Percentiles rank a stretch among this genome's conserved stretches.
phyloP scores from a whole-genome alignment of 805 yeast species.

The Tetrapisispora arboricola region DNA sequence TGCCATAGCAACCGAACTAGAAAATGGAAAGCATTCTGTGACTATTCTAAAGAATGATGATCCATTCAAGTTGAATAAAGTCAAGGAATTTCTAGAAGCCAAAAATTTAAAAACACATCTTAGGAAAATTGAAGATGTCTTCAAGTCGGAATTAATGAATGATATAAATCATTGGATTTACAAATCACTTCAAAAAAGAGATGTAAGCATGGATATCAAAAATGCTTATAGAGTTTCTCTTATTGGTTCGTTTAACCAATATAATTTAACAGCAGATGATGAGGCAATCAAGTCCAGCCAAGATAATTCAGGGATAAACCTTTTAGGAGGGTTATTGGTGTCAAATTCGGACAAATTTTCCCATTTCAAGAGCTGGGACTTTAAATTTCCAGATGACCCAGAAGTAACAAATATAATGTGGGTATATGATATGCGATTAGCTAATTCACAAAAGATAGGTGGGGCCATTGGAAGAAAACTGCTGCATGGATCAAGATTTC shows the following conservation, averaged over 20 bases:
- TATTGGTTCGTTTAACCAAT: conserved; percentile 18
- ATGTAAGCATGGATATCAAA: conserved; percentile 5
- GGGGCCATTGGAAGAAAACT: conserved; percentile 15
- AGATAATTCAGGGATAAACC: conserved; percentile 14
- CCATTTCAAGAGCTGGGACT: conserved; percentile 21
- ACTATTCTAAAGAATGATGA: conserved; percentile 16
- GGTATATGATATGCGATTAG: conserved; percentile 17
- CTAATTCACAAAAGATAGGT: conserved; percentile 9
- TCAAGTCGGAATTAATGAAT: conserved; percentile 17
- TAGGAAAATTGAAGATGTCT: conserved; percentile 16
- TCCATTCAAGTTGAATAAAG: conserved; percentile 9
- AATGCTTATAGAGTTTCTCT: conserved; percentile 16
- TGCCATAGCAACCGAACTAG: conserved; percentile 13
- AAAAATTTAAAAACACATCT: conserved; percentile 17
- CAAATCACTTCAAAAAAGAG: conserved; percentile 7
- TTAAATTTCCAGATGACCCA: conserved; percentile 11
- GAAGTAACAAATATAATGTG: conserved; percentile 10
- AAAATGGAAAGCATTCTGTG: conserved; percentile 12
- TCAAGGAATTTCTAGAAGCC: conserved; percentile 11
- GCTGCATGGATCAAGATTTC: conserved; percentile 34
- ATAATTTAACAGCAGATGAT: conserved; percentile 8
- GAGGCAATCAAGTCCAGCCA: conserved; percentile 7
- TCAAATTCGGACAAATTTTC: conserved; percentile 17
- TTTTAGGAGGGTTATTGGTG: conserved; percentile 23
- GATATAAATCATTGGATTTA: conserved; percentile 20